These are phyloP conservation scores for Trifolium pratense DNA, from an alignment of 306 rosid species.

Conservation along the genomic window DNA sequence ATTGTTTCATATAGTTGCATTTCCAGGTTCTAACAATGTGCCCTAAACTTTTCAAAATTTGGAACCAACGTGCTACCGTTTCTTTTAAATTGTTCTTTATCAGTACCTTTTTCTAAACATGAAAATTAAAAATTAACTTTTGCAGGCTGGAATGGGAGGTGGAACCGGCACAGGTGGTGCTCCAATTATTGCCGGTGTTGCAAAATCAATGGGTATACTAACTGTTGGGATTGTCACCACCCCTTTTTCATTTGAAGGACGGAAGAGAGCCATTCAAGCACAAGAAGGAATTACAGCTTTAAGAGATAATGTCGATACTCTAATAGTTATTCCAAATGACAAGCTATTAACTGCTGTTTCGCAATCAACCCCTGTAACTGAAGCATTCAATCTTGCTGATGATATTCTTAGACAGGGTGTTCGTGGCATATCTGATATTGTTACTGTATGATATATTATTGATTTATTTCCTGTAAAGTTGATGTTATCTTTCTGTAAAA, in stretches of 20 bases:
- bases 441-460: constrained; percentile 64
- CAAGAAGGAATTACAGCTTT: constrained; percentile 99
- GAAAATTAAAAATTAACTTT: constrained; percentile 33
- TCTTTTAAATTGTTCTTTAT: constrained; percentile 25
- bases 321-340: constrained; percentile 98
- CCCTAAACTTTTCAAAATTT: neutral
- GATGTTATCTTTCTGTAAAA: constrained; percentile 13
- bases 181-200: constrained; percentile 89
- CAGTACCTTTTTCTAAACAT: constrained; percentile 30
- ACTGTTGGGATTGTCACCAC: constrained; percentile 98
- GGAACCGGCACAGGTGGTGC: constrained; percentile 99
- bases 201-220: constrained; percentile 95
- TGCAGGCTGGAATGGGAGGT: constrained; percentile 99
- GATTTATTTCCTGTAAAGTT: no score
- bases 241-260: constrained; percentile 96
- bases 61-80: constrained; percentile 20
- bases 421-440: constrained; percentile 97
- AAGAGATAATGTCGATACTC: constrained; percentile 92
- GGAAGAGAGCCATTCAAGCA: constrained; percentile 97
- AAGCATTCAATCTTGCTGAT: constrained; percentile 95
- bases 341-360: constrained; percentile 94
- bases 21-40: no score
- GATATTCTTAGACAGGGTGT: constrained; percentile 98
- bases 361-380: constrained; percentile 94
- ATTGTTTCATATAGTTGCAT: no score